Evolutionary conservation across 345 rosid species (phyloP), one percentile per base, ranked within the genome.

Genomic region (Eucalyptus fibrosa): DNA sequence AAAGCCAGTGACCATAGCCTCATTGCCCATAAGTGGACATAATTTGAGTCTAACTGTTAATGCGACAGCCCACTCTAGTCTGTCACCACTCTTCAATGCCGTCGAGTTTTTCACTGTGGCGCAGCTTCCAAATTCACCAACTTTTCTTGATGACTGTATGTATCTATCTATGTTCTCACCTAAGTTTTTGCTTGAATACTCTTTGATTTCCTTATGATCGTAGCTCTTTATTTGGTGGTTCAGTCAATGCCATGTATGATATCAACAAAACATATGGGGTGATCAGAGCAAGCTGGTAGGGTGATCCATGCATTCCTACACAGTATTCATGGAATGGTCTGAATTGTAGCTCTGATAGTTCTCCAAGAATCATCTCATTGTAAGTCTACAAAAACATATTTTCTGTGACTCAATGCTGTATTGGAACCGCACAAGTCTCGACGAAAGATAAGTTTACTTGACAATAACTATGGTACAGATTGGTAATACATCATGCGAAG

Each of bases 21-120:
- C 89, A 7, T 17, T 16, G 19, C 12, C 13, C 12, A 37, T 32
- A 53, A 40, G 56, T 5, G 47, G n/a, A 26, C 49, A 34, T 34
- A 42, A 7, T 17, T 34, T 81, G 21, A 30, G 4, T 21, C 30
- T 86, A 4, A 7, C 26, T 19, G 4, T 82, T 18, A 51, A 2
- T 23, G 53, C 88, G 2, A 30, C 87, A 1, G 55, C 53, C 2
- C 34, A 5, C 19, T 67, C 86, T 9, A 89, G 90, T 28, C 91
- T 91, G 50, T 91, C 93, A 72, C 94, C 93, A 19, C 88, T 92
- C 19, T 91, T 94, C 60, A 93, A 93, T 88, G 95, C 94, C 34
- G 30, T 93, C 2, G 93, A 94, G 93, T 50, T 89, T 42, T 94
- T 87, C 60, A 50, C 45, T 51, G 89, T 89, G 87, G 87, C 87